Evolutionary conservation across 768 basidiomycete species (phyloP), one percentile per base, ranked within the genome.

Genomic region (Sporobolomyces phaffii): DNA sequence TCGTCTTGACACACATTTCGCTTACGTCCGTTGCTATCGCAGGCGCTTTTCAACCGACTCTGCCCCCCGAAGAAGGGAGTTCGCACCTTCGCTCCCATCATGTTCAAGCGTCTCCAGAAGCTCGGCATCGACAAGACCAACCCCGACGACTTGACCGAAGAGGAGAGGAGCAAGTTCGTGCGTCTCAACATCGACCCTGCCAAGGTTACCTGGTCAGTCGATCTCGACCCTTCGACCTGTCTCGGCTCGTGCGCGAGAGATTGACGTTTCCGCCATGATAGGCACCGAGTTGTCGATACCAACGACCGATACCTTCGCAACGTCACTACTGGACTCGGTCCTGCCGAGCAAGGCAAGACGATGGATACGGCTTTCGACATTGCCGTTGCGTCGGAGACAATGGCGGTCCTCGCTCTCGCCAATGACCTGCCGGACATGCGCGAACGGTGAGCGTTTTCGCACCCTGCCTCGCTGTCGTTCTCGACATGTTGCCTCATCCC

Each of bases 241-340:
- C 18, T 14, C n/a, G n/a, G n/a, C 26, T 14, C 44, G 7, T 26
- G 58, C 48, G 14, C 40, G 11, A 10, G 40, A 41, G 40, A 41
- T 41, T 24, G 10, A 22, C 10, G 8, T 24, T 24, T 47, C 9
- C 9, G 45, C 9, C 14, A 24, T 8, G 22, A 26, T 49, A 65
- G 69, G 72, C 79, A 96, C 78, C 91, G 94, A 50, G 94, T 99
- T 26, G 77, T 97, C 60, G 94, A 99, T 77, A 90, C 88, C 70
- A 98, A 99, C 78, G 94, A 99, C 77, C 86, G 94, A 60, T 97
- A 93, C 84, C 81, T 99, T 71, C 89, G 94, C 64, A 91, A 88
- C 79, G 87, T 97, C 75, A 90, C 89, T 38, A 82, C 97, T 60
- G 94, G 94, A n/a, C 89, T 89, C 70, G 87, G 87, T 62, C 73